Conservation (phyloP, 2,329 filamentous ascomycete genomes). For the Huntiella abstrusa region DNA sequence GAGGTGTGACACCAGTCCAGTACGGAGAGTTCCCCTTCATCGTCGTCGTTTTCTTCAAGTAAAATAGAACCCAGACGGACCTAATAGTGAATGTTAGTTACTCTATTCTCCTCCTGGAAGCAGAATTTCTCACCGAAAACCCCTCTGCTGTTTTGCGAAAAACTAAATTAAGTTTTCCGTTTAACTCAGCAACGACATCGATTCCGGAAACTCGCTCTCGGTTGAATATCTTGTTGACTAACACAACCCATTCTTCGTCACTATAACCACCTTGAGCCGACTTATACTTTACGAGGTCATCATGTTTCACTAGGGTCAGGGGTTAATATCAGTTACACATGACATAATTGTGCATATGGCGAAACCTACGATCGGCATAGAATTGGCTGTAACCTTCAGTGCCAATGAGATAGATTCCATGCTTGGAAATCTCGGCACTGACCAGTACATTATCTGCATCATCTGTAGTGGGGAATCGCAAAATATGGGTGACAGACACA, state of each 20-base stretch:
- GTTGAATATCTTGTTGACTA: conserved; percentile 39
- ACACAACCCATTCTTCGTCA: conserved; percentile 46
- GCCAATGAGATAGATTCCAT: conserved; percentile 27
- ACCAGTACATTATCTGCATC: too few relatives aligned
- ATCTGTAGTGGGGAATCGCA: too few relatives aligned
- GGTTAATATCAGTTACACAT: conserved; percentile 7
- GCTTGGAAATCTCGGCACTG: too few relatives aligned
- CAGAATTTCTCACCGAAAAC: conserved; percentile 37
- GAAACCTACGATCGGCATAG: too few relatives aligned
- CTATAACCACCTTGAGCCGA: conserved; percentile 34
- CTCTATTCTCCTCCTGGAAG: too few relatives aligned
- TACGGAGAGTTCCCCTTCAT: conserved; percentile 33
- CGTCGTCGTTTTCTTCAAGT: conserved; percentile 34
- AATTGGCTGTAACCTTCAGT: conserved; percentile 34
- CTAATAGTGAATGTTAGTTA: too few relatives aligned
- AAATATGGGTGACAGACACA: too few relatives aligned
- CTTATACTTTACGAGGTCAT: conserved; percentile 31
- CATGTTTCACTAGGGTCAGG: conserved; percentile 20
- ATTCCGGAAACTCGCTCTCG: conserved; percentile 32
- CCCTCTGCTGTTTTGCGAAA: conserved; percentile 47
- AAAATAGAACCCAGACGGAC: conserved; percentile 50
- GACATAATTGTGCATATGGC: conserved; percentile 24
- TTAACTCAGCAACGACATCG: conserved; percentile 40
- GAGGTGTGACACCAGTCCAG: conserved; percentile 50
- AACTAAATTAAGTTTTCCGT: conserved; percentile 32